Conservation (phyloP, 2,329 filamentous ascomycete genomes). For the Monosporascus sp. region DNA sequence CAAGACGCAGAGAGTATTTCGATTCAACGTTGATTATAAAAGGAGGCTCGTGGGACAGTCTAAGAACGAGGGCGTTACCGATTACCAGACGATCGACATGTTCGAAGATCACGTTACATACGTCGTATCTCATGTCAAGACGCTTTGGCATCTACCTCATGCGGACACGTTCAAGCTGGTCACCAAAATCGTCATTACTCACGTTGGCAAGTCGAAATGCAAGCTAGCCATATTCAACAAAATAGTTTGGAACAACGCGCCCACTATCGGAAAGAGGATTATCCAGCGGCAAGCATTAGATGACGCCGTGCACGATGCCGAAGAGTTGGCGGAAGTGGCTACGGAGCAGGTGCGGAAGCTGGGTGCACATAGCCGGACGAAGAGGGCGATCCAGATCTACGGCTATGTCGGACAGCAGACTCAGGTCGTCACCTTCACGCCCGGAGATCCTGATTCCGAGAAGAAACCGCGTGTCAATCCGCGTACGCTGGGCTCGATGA, state of each 20-base stretch:
- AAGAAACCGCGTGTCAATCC: constrained; percentile 57
- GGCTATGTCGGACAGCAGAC: constrained; percentile 67
- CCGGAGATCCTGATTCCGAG: constrained; percentile 39
- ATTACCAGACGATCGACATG: constrained; percentile 82
- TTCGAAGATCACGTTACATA: constrained; percentile 71
- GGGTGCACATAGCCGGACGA: constrained; percentile 67
- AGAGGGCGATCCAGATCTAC: constrained; percentile 74
- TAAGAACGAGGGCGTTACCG: constrained; percentile 60
- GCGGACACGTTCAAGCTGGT: constrained; percentile 73
- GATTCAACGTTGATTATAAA: constrained; percentile 67
- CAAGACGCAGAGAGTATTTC: constrained; percentile 71
- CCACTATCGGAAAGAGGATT: constrained; percentile 54
- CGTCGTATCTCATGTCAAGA: constrained; percentile 57
- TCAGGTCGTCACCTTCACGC: constrained; percentile 56
- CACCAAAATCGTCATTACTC: constrained; percentile 89
- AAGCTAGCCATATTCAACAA: constrained; percentile 85
- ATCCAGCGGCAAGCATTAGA: constrained; percentile 69
- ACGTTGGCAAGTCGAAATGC: constrained; percentile 85
- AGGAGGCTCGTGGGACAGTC: constrained; percentile 57
- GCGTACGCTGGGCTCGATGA: constrained; percentile 60
- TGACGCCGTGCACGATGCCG: constrained; percentile 66
- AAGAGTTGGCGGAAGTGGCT: constrained; percentile 69
- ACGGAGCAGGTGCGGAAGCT: constrained; percentile 73
- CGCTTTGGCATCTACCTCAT: constrained; percentile 80
- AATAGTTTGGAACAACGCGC: constrained; percentile 76